Evolutionary conservation across 169 alveolate genomes (phyloP).

Genomic region (Cryptosporidium andersoni): DNA sequence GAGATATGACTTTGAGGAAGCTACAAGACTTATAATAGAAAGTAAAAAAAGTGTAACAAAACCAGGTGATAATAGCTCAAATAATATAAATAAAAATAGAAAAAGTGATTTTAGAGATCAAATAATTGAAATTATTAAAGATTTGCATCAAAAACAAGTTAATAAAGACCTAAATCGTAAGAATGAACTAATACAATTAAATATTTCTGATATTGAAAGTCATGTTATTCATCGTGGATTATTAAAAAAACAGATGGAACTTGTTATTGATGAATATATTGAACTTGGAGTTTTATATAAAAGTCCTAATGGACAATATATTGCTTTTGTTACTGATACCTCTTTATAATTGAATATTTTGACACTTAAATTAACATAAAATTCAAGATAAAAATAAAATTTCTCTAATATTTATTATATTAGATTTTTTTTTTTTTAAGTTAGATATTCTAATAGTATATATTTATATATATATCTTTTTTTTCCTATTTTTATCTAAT

Average conservation of each 20-base stretch:
- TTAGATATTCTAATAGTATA: no score
- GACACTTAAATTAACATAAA: background rate
- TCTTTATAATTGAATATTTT: background rate
- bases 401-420: no score
- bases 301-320: constrained; percentile 73
- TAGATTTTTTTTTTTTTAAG: no score
- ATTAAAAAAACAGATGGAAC: constrained; percentile 45
- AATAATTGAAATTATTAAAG: constrained; percentile 81
- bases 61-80: constrained; percentile 67
- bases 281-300: constrained; percentile 80
- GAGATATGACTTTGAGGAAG: constrained; percentile 94
- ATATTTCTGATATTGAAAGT: constrained; percentile 66
- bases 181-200: constrained; percentile 74
- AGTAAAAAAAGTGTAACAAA: constrained; percentile 85
- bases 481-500: no score
- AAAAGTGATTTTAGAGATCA: constrained; percentile 78
- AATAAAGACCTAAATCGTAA: constrained; percentile 71
- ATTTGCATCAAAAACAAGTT: constrained; percentile 73
- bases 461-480: no score
- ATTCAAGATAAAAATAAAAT: no score
- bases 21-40: constrained; percentile 91
- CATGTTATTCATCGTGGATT: constrained; percentile 48
- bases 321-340: constrained; percentile 47
- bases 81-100: constrained; percentile 70
- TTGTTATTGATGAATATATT: constrained; percentile 79